Base-by-base conservation (phyloP, 1,284 basidiomycete genomes). In the Golubevia pallescens region DNA sequence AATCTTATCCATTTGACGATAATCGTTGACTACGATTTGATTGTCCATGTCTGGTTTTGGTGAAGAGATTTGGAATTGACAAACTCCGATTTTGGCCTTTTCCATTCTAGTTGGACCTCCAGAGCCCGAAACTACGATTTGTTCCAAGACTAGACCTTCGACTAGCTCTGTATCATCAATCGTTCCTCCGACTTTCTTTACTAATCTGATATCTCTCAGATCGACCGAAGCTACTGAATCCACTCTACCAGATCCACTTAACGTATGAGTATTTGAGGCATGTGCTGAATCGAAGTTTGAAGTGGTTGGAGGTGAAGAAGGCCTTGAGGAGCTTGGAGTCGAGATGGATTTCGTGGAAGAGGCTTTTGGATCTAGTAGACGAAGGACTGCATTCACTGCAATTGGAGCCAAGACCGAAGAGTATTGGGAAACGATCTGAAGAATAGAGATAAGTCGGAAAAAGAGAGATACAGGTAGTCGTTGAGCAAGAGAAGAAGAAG, bases 131-230 rank as follows among this genome's bases (percentile, higher is more conserved):
- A 98, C 91, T 58, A 96, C 95, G 75, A 93, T 95, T 88, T 99
- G 97, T 86, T 97, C 95, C 69, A 99, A 89, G 5, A 97, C 95
- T 61, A 99, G 92, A 67, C 97, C 97, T 71, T 98, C 95, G 58
- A 99, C 90, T 28, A 99, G 90, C 83, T 98, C 94, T 0, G 97
- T 99, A 86, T 99, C 97, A 86, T 99, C 97, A 71, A 99, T 99
- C 1, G 97, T 99, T 57, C 97, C 97, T 52, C 97, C 97, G 61
- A 99, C 94, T 87, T 98, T 99, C 88, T 97, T 99, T 65, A 99
- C 95, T 71, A 99, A 90, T 59, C 97, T 91, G 82, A 99, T 93
- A 86, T 99, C 96, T 68, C 95, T 90, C 54, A 99, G 90, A 87
- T 99, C 97, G 60, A 99, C 21, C 10, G 54, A 21, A 21, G 54